Base-by-base conservation (phyloP, 352 stramenopile genomes). In the Pythium grandisporangium region DNA sequence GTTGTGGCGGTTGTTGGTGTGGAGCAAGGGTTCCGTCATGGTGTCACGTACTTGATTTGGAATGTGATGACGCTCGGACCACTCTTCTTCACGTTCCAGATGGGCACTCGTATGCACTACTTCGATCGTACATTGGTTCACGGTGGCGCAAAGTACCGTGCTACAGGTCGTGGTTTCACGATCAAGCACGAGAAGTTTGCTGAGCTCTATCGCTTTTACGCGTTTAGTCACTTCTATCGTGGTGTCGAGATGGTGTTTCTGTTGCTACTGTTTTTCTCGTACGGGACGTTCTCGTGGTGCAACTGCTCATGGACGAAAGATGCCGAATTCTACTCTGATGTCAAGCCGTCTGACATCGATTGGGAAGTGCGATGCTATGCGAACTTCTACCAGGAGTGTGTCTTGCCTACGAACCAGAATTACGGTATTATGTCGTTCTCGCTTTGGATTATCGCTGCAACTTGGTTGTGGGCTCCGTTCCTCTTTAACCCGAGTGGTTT, bases 21-120 rank as follows among this genome's bases (percentile, higher is more conserved):
- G 4, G 96, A 99, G 63, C 85, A 96, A 41, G 96, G 96, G 36
- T 97, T 98, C 71, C 81, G 81, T 21, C 81, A 94, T 30, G 95
- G 92, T 66, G 75, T 96, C 43, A 95, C 72, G 6, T 92, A 91
- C 49, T 70, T 98, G 42, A 53, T 97, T 21, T 94, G 96, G 73
- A 96, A 98, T 51, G 93, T 97, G 48, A 63, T 97, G 26, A 98
- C 94, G 32, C 89, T 97, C n/a, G 96, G 95, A 35, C 96, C 96
- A n/a, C 71, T 99, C 26, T 98, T 99, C 70, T 99, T 99, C 57
- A 98, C 97, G 53, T 99, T 99, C 73, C 95, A 98, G 60, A 99
- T 99, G 71, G 95, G 97, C 45, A 99, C 95, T 13, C 95, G 96
- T 62, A 96, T 96, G 58, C 87, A 98, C 64, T 99, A 98, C 75